Base-by-base conservation (phyloP, 208 protist species). In the Acanthamoeba sp. region DNA sequence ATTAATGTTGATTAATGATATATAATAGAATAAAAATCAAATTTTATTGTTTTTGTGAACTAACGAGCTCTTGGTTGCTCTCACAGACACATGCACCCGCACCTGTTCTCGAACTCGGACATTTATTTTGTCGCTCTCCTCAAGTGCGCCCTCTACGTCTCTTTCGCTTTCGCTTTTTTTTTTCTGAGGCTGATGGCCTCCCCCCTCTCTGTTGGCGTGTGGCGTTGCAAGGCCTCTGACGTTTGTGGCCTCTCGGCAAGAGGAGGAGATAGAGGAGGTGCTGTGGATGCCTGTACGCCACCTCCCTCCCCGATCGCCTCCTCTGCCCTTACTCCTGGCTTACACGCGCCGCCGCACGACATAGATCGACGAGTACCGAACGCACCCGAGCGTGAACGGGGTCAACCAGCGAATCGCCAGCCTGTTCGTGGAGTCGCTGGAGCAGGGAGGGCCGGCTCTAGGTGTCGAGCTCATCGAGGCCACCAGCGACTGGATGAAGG, bases 361-460 rank as follows among this genome's bases (percentile, higher is more conserved):
- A 76, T 32, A 91, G 85, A 69, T 91, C n/a, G 85, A 91, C 50
- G 85, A 91, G 52, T 91, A 91, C 85, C 50, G 36, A 14, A 91
- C 32, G 32, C 85, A 91, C 38, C 32, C 50, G 52, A 91, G 40
- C 20, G 85, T 91, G 52, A 91, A 91, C 40, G 42, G 36, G 42
- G 85, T 91, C 85, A 91, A 91, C n/a, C 50, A 91, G 59, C 50
- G 59, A 48, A 91, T 91, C 36, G 85, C 85, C 22, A 71, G 32
- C 50, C 85, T 91, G 42, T 29, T 91, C 12, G 52, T 91, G 20
- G 85, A 91, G 55, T 91, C 52, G 36, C n/a, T 71, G 50, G 85
- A 32, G 29, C 29, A 91, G 32, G 85, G 57, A 2, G 7, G 85
- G 24, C 29, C 50, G 5, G 40, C 40, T 34, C 85, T 91, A 2